Conservation (phyloP, 177 flowering plant genomes). For the Vitis hybrid region DNA sequence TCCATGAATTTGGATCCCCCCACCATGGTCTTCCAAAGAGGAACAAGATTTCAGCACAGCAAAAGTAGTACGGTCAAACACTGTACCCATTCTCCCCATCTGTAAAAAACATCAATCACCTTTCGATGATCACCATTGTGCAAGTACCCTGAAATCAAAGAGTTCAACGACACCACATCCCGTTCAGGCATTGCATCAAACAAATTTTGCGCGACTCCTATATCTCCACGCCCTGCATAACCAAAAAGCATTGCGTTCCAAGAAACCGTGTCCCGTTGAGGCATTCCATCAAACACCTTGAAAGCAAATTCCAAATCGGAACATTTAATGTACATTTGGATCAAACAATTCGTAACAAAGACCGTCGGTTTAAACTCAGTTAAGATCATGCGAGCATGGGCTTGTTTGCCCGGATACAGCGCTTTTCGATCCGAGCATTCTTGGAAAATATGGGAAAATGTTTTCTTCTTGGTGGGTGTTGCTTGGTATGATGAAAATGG, state of each 20-base stretch:
- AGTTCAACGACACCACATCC: conserved; percentile 82
- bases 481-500: conserved; percentile 20
- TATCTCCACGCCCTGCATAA: conserved; percentile 36
- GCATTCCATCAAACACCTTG: conserved; percentile 67
- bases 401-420: conserved; percentile 55
- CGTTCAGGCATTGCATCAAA: conserved; percentile 63
- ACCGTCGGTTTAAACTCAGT: conserved; percentile 66
- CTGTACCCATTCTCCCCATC: conserved; percentile 41
- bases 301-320: conserved; percentile 41
- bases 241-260: conserved; percentile 73
- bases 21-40: conserved; percentile 31
- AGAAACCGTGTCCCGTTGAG: conserved; percentile 55
- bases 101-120: conserved; percentile 36
- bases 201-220: conserved; percentile 42
- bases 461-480: conserved; percentile 25
- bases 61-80: conserved; percentile 50
- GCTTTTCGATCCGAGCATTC: conserved; percentile 44
- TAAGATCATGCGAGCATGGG: conserved; percentile 65
- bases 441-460: conserved; percentile 64
- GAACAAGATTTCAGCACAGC: conserved; percentile 65
- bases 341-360: conserved; percentile 69
- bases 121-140: conserved; percentile 40
- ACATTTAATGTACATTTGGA: conserved; percentile 65
- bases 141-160: conserved; percentile 65
- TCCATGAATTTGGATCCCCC: conserved; percentile 65